Evolutionary conservation across 1,284 basidiomycete species (phyloP), one percentile per base, ranked within the genome.

Genomic region (Cutaneotrichosporon sp.): DNA sequence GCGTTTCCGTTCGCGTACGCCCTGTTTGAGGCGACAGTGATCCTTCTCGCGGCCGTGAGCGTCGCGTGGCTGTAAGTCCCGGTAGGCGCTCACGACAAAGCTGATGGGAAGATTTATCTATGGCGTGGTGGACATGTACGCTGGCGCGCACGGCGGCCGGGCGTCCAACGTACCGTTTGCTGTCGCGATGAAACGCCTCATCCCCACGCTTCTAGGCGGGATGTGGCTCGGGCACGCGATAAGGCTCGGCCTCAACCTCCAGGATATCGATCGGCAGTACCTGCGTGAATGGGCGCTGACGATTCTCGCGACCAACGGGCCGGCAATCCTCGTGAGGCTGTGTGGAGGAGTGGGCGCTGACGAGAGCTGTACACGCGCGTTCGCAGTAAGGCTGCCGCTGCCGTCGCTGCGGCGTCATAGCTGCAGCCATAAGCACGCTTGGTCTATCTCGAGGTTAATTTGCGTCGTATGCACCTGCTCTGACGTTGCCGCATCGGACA

Each of bases 161-260:
- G 20, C 45, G 14, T 21, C 33, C 18, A 21, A 17, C 34, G 22
- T 46, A 15, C 36, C 21, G 9, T 46, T 46, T 35, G 18, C 45
- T 18, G 35, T 38, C 35, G 45, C 45, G 35, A 46, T 46, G 45
- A 38, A 38, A 21, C 7, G 18, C 13, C n/a, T 46, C 36, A n/a
- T 46, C 35, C 45, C 45, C 15, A 34, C 8, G 21, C 17, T 30
- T 20, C 33, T 46, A 15, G 45, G 45, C 20, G 45, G 45, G 12
- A 37, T 46, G 35, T 46, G 45, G 45, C 15, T 46, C 34, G 45
- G 45, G 9, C 45, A 46, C 45, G 35, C 35, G n/a, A 5, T 46
- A 13, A 18, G 36, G 14, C 18, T 46, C 33, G 20, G 36, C 35
- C 8, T 38, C 34, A 26, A 22, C 22, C 21, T 46, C 18, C 35